Evolutionary conservation across 1,284 basidiomycete genomes (phyloP).

Genomic region (Heliocybe sulcata): DNA sequence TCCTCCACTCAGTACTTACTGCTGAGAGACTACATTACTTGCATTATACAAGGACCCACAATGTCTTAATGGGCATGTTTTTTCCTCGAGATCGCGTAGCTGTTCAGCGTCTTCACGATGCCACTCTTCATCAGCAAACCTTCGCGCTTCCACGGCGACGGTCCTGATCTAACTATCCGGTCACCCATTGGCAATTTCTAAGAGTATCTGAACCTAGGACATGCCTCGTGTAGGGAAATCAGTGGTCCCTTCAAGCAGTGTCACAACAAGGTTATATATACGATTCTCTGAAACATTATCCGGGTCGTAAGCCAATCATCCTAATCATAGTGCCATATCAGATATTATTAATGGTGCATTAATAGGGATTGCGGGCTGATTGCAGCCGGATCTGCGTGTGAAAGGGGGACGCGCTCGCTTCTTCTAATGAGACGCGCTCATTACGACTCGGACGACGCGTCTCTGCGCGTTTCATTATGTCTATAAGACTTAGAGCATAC

Average conservation of each 20-base stretch:
- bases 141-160: background rate
- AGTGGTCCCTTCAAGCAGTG: background rate
- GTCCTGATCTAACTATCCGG: background rate
- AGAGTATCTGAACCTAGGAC: background rate
- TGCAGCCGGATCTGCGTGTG: background rate
- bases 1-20: too few species aligned
- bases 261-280: background rate
- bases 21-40: background rate
- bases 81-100: too few species aligned
- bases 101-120: too few species aligned
- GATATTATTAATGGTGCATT: background rate
- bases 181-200: background rate
- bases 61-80: too few species aligned
- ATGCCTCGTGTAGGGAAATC: background rate
- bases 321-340: background rate
- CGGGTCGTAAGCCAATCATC: background rate
- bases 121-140: background rate
- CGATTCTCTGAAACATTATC: background rate
- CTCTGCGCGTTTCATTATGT: background rate
- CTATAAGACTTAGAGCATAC: background rate
- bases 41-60: background rate
- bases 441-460: background rate
- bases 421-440: constrained; percentile 2
- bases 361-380: background rate
- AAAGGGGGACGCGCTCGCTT: background rate